Conservation (phyloP, 352 stramenopile genomes). For the Phytophthora sp. region DNA sequence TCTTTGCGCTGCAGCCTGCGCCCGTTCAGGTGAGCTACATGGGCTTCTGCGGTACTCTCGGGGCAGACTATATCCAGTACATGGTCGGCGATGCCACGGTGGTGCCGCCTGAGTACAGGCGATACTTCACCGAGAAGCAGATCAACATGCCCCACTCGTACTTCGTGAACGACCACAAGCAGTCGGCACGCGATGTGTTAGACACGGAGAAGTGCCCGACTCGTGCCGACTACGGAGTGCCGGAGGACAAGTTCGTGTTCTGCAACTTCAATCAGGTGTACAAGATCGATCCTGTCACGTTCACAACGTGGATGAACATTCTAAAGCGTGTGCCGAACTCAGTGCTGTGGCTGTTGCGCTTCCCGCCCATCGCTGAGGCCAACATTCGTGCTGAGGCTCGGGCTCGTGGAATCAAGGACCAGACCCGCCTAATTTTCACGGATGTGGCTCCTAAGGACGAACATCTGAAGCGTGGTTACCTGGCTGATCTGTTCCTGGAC, state of each 20-base stretch:
- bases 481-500: slow-evolving; percentile 94
- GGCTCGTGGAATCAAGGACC: slow-evolving; percentile 67
- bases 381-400: slow-evolving; percentile 88
- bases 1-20: slow-evolving; percentile 92
- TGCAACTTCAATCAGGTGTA: slow-evolving; percentile 96
- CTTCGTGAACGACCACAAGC: slow-evolving; percentile 94
- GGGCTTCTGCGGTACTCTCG: slow-evolving; percentile 91
- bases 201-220: slow-evolving; percentile 79
- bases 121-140: slow-evolving; percentile 89
- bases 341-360: slow-evolving; percentile 92
- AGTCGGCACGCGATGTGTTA: slow-evolving; percentile 83
- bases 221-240: slow-evolving; percentile 87
- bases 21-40: slow-evolving; percentile 92
- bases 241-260: slow-evolving; percentile 94
- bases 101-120: slow-evolving; percentile 65
- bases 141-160: slow-evolving; percentile 94
- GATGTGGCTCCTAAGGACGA: slow-evolving; percentile 91
- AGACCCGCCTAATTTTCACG: slow-evolving; percentile 79
- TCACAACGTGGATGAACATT: slow-evolving; percentile 94
- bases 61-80: slow-evolving; percentile 94
- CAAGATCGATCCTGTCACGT: slow-evolving; percentile 94
- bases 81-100: slow-evolving; percentile 89
- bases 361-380: slow-evolving; percentile 77
- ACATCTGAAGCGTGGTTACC: slow-evolving; percentile 87
- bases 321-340: slow-evolving; percentile 91